phyloP scores from a whole-genome alignment of 192 early-diverging fungal genomes.

The Polychytrium aggregatum region DNA sequence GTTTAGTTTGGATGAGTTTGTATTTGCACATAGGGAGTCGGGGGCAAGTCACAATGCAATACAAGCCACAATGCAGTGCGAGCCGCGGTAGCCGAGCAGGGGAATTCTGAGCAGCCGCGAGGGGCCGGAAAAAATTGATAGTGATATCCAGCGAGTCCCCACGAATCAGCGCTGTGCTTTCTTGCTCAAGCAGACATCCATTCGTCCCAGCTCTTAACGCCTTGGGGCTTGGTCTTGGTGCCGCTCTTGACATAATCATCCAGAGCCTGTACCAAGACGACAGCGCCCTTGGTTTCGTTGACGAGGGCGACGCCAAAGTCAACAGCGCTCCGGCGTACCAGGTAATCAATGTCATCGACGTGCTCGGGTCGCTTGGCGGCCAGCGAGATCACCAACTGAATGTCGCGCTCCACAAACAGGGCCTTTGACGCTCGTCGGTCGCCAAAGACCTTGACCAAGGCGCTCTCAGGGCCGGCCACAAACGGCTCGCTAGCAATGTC shows the following conservation, averaged over 20 bases:
- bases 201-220: slow-evolving; percentile 22
- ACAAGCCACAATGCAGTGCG: too few species aligned
- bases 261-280: slow-evolving; percentile 37
- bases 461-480: neutral
- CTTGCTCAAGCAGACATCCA: too few species aligned
- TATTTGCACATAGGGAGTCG: too few species aligned
- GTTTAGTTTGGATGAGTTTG: too few species aligned
- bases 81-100: too few species aligned
- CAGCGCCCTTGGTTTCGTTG: slow-evolving; percentile 35
- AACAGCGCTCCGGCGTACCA: slow-evolving; percentile 31
- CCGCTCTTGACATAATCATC: slow-evolving; percentile 19
- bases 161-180: too few species aligned
- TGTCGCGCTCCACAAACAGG: slow-evolving; percentile 20
- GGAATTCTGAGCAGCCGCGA: too few species aligned
- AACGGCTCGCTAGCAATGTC: too few species aligned
- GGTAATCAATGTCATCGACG: slow-evolving; percentile 23
- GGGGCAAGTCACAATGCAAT: too few species aligned
- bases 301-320: slow-evolving; percentile 42
- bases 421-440: slow-evolving; percentile 23
- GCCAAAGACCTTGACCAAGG: slow-evolving; percentile 6
- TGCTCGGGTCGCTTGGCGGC: slow-evolving; percentile 15
- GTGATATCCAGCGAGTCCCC: too few species aligned
- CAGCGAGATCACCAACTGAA: slow-evolving; percentile 34
- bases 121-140: too few species aligned
- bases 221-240: slow-evolving; percentile 23